Percentiles rank a stretch among this genome's conserved stretches.
phyloP scores from a whole-genome alignment of 805 yeast genomes.

The Cyberlindnera euphorbiiphila region DNA sequence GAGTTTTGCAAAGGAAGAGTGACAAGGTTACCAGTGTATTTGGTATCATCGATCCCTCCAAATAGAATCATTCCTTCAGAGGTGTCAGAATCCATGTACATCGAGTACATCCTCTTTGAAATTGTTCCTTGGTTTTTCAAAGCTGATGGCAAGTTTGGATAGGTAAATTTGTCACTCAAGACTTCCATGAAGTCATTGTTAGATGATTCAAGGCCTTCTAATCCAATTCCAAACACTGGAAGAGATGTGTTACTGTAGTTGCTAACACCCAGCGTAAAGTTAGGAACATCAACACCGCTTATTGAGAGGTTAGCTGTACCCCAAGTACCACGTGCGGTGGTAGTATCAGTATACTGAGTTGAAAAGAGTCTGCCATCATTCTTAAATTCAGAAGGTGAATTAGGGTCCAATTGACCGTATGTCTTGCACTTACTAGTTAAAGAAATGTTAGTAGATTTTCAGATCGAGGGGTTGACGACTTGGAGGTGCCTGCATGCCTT shows the following conservation, averaged over 20 bases:
- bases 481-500: too few species aligned
- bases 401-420: too few species aligned
- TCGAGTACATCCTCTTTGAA: constrained; percentile 49
- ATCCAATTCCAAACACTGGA: constrained; percentile 52
- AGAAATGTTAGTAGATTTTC: too few species aligned
- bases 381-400: too few species aligned
- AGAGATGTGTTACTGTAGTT: constrained; percentile 54
- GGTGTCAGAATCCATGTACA: constrained; percentile 40
- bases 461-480: too few species aligned
- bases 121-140: constrained; percentile 51
- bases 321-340: constrained; percentile 50
- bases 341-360: constrained; percentile 45
- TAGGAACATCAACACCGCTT: constrained; percentile 37
- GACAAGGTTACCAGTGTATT: constrained; percentile 45
- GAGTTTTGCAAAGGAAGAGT: constrained; percentile 35
- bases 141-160: constrained; percentile 52
- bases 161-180: constrained; percentile 1
- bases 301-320: constrained; percentile 59
- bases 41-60: constrained; percentile 59
- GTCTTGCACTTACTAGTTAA: too few species aligned
- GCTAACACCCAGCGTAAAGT: constrained; percentile 59
- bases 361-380: constrained; percentile 28
- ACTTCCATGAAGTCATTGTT: constrained; percentile 7
- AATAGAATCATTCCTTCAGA: constrained; percentile 49
- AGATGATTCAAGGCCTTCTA: constrained; percentile 59